phyloP scores from a whole-genome alignment of 805 yeast species.

The Lachancea sp. region DNA sequence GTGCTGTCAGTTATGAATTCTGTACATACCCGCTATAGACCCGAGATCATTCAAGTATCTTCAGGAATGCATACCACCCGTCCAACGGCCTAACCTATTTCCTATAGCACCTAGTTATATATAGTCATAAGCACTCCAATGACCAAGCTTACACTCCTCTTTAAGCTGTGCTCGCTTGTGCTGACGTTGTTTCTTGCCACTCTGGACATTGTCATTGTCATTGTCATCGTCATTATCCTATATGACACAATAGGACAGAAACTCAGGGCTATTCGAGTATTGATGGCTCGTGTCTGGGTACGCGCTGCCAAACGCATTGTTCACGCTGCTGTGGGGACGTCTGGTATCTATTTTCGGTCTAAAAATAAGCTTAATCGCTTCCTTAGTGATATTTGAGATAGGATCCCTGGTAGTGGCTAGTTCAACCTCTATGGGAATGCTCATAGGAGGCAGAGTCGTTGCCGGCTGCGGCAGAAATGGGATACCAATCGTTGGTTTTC shows the following conservation, averaged over 20 bases:
- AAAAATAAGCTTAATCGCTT: constrained; percentile 41
- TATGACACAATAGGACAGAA: constrained; percentile 44
- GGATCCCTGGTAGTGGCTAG: constrained; percentile 59
- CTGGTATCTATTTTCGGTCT: constrained; percentile 53
- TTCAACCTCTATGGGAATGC: constrained; percentile 47
- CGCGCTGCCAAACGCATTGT: constrained; percentile 46
- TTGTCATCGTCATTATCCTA: constrained; percentile 49
- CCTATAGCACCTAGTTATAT: neutral
- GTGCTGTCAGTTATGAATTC: too few relatives aligned
- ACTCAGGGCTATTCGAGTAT: constrained; percentile 46
- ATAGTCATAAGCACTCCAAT: neutral
- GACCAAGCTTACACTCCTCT: neutral
- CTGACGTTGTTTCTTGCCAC: constrained; percentile 36
- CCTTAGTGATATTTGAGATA: constrained; percentile 49
- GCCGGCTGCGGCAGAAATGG: constrained; percentile 73
- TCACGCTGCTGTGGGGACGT: constrained; percentile 54
- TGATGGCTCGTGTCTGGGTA: constrained; percentile 55
- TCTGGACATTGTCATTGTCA: constrained; percentile 53
- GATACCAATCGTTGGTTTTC: constrained; percentile 48
- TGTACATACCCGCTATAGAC: too few relatives aligned
- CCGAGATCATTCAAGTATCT: too few relatives aligned
- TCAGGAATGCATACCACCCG: too few relatives aligned
- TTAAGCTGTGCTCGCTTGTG: constrained; percentile 17
- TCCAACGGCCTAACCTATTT: too few relatives aligned
- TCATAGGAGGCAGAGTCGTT: constrained; percentile 66